These are phyloP conservation scores for Neofusicoccum ribis DNA, from an alignment of 2,329 filamentous ascomycete species.

Conservation along the genomic window DNA sequence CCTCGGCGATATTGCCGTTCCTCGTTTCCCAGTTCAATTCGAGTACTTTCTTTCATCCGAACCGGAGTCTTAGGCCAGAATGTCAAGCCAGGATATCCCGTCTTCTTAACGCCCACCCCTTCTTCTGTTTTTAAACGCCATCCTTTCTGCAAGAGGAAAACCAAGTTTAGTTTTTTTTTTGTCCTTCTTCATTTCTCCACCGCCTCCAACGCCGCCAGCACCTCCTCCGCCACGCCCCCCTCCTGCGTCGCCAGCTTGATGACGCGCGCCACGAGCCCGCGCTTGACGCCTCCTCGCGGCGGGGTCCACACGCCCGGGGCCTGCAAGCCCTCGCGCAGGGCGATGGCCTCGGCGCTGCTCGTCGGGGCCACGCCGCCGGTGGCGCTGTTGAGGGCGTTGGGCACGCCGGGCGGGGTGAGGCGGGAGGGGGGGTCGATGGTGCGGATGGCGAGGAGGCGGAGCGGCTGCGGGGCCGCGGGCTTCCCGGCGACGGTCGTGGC, in stretches of 20 bases:
- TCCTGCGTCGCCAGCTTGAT: constrained; percentile 73
- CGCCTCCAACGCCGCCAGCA: constrained; percentile 75
- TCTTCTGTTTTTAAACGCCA: neutral
- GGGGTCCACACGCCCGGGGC: constrained; percentile 77
- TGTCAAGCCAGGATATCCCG: no score
- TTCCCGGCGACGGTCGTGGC: constrained; percentile 24
- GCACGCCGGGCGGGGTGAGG: constrained; percentile 50
- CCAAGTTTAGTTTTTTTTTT: neutral
- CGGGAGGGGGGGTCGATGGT: constrained; percentile 53
- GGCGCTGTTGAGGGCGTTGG: constrained; percentile 48
- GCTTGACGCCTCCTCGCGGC: constrained; percentile 78
- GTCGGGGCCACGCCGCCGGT: constrained; percentile 42
- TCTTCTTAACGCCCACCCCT: no score
- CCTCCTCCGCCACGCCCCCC: constrained; percentile 81
- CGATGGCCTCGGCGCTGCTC: constrained; percentile 42
- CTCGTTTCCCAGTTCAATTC: no score
- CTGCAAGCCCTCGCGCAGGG: constrained; percentile 58
- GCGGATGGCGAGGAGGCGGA: constrained; percentile 46
- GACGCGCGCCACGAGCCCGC: constrained; percentile 70
- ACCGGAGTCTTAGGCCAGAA: neutral
- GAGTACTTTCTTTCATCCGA: neutral
- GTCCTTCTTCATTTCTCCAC: constrained; percentile 55
- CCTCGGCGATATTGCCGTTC: no score
- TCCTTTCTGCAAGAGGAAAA: no score
- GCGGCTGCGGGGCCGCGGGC: neutral